A percentile compares a stretch with the other conserved stretches of the same genome.
These are phyloP conservation scores for Grigorovia yakushimaensis DNA, from an alignment of 805 yeast species.

Conservation along the genomic window DNA sequence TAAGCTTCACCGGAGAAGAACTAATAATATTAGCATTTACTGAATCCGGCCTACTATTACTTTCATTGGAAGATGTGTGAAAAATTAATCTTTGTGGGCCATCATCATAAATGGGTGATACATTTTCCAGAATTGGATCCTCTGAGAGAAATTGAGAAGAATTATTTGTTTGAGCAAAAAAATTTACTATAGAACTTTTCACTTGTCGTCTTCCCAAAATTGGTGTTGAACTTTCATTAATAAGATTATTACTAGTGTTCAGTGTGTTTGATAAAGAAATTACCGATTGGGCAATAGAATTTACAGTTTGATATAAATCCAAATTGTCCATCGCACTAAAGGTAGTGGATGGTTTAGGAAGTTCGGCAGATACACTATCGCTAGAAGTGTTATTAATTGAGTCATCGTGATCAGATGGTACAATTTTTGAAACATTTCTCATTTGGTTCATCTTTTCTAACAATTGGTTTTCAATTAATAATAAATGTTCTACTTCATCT, in stretches of 20 bases:
- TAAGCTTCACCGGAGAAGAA: constrained; percentile 5
- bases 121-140: background rate
- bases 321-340: constrained; percentile 29
- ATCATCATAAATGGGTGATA: constrained; percentile 1
- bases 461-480: constrained; percentile 37
- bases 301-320: constrained; percentile 28
- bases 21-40: background rate
- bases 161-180: constrained; percentile 7
- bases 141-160: constrained; percentile 4
- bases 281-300: constrained; percentile 28
- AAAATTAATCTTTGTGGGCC: constrained; percentile 22
- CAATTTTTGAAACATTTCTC: background rate
- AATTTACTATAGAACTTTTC: constrained; percentile 16
- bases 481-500: constrained; percentile 52
- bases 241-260: constrained; percentile 7
- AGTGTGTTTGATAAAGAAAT: constrained; percentile 26
- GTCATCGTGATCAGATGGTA: background rate
- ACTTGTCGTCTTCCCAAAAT: constrained; percentile 18
- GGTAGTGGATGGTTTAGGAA: constrained; percentile 3
- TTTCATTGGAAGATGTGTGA: constrained; percentile 7
- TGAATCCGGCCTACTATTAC: constrained; percentile 1
- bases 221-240: constrained; percentile 5
- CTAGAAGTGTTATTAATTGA: background rate
- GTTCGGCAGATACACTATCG: background rate
- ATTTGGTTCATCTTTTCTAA: constrained; percentile 7